Base-by-base conservation (phyloP, 2,329 filamentous ascomycete genomes). In the Sporothrix curviconia region DNA sequence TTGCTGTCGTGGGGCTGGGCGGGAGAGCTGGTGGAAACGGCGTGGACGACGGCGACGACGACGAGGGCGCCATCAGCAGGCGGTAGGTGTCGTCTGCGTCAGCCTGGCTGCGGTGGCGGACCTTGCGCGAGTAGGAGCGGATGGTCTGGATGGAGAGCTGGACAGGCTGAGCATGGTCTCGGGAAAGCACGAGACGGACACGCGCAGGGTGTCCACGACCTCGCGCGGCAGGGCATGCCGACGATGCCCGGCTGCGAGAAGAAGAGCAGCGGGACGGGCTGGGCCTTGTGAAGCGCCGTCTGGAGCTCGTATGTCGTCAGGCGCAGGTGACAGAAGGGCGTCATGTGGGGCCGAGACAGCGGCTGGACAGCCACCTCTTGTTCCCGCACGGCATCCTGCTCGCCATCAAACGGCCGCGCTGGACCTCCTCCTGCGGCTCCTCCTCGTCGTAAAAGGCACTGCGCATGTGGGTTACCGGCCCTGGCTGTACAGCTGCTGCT, bases 121-220 rank as follows among this genome's bases (percentile, higher is more conserved):
- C 66, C 63, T 81, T 82, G 53, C 73, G 78, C 0, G 79, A 77
- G 62, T 82, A 82, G 28, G 74, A 68, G 15, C 81, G 78, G 58
- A 84, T 81, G 0, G 78, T 82, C 66, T 84, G 80, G 50, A 83
- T 72, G 0, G 80, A 78, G 4, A 69, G 63, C 77, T 82, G 0
- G 75, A 78, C 5, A 79, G 77, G 11, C 78, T 70, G 1, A 84
- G 75, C 76, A 83, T 81, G 1, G 80, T 82, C 62, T 82, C 80
- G 0, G 81, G 81, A 61, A 84, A 84, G 62, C 78, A 82, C 5
- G 75, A 70, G 11, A 82, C 75, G 0, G 77, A 81, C 6, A 81
- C 73, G 28, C 77, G 71, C 4, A 84, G 69, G 0, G 75, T 81
- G 58, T 84, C 80, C 40, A 83, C 66, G 3, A 81, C 72, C 25